Evolutionary conservation across 805 yeast genomes (phyloP), one percentile per base, ranked within the genome.

Genomic region (Ogataea allantospora): DNA sequence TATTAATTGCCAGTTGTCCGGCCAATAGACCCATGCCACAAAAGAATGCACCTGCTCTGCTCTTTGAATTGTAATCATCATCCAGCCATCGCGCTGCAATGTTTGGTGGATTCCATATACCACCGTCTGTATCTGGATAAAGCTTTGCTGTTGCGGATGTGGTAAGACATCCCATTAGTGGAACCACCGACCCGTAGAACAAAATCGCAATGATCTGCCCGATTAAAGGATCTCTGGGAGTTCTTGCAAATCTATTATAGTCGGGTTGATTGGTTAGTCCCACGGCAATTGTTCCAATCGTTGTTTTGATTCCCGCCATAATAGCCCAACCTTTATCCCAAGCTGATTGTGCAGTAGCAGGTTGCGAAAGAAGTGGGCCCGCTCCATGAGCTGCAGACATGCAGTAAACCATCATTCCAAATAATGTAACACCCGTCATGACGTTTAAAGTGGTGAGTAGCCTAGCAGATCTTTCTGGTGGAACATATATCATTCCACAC

Each of bases 131-230:
- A n/a, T 59, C 60, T 42, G 47, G 47, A 19, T 44, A 44, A 14
- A 40, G 33, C 21, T 73, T 68, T 24, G 81, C 80, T 33, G 84
- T 30, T 12, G 45, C 83, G 18, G 86, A 68, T 5, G 77, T 69
- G 8, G 69, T 63, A 26, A 73, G 40, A 18, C 71, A 47, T 8
- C 77, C 77, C 51, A 72, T 62, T 48, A 78, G 21, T 1, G 52
- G 52, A 6, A 47, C 50, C 5, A 45, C 45, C 14, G 35, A 30
- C 10, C 42, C 42, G 22, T 38, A 38, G 28, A 42, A 38, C 16
- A 38, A 15, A 24, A 38, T 42, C 5, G 42, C 27, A 7, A 48
- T 24, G 1, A 37, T 21, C 23, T 46, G 50, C 8, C 48, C 44
- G 6, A 46, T 12, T 4, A 38, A 28, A 2, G 50, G 48, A n/a